Conservation (phyloP, 75 land plant genomes). For the Sequoia sempervirens region DNA sequence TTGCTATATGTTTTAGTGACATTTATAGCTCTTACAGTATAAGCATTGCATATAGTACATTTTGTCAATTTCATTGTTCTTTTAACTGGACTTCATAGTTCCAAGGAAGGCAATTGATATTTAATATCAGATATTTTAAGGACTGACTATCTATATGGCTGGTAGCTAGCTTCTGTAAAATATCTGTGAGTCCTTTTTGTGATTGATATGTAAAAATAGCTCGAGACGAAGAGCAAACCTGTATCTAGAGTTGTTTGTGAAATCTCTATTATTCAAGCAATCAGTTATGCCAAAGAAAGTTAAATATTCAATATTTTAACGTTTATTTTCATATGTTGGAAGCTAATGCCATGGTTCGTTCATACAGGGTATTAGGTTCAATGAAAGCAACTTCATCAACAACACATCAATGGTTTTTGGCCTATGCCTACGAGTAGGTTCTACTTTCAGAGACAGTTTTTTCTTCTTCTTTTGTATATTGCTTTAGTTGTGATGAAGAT, state of each 20-base stretch:
- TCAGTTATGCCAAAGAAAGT: background rate
- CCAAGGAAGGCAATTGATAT: background rate
- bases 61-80: background rate
- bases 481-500: background rate
- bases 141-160: background rate
- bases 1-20: background rate
- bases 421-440: constrained; percentile 59
- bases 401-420: constrained; percentile 89
- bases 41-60: background rate
- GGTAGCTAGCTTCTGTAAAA: background rate
- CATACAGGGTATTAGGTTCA: constrained; percentile 56
- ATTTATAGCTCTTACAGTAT: background rate
- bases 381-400: constrained; percentile 74
- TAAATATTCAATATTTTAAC: background rate
- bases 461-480: background rate
- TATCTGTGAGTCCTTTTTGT: background rate
- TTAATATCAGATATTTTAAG: background rate
- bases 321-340: background rate
- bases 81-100: background rate
- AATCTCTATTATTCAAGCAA: background rate
- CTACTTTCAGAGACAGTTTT: background rate
- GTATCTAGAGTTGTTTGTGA: background rate
- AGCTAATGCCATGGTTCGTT: background rate
- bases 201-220: background rate
- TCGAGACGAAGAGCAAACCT: background rate